Evolutionary conservation across 305 asterid species (phyloP).

Genomic region (Fraxinus greggii): DNA sequence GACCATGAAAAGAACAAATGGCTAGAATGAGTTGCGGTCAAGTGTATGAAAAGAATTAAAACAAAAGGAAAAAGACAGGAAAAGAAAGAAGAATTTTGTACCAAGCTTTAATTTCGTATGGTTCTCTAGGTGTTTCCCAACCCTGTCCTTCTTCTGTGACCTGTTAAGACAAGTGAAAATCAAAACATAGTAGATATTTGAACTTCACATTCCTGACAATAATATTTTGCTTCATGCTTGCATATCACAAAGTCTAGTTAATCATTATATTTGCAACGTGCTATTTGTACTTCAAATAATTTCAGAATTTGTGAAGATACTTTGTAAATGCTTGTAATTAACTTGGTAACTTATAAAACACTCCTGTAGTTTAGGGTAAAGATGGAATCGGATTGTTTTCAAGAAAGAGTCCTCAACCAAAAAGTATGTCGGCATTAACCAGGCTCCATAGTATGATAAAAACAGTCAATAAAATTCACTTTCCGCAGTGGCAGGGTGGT

Average conservation of each 20-base stretch:
- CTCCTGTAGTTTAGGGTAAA: not conserved
- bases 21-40: not conserved
- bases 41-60: not conserved
- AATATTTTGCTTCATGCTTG: not conserved
- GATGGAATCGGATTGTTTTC: not conserved
- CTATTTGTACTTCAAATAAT: not conserved
- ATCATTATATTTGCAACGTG: not conserved
- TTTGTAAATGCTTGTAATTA: not conserved
- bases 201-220: not conserved
- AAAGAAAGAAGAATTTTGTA: constrained; percentile 31
- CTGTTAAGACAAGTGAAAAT: constrained; percentile 43
- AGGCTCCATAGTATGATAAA: not conserved
- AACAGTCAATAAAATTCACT: not conserved
- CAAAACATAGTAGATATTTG: constrained; percentile 5
- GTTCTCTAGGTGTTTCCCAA: constrained; percentile 97
- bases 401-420: not conserved
- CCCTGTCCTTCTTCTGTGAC: constrained; percentile 81
- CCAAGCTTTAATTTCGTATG: constrained; percentile 89
- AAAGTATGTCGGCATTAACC: not conserved
- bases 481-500: not conserved
- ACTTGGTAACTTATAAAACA: not conserved
- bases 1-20: constrained; percentile 1
- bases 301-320: not conserved
- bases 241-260: not conserved
- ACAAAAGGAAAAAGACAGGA: not conserved